phyloP scores from a whole-genome alignment of 2,329 filamentous ascomycete genomes.

The Fusarium tjaetaba region DNA sequence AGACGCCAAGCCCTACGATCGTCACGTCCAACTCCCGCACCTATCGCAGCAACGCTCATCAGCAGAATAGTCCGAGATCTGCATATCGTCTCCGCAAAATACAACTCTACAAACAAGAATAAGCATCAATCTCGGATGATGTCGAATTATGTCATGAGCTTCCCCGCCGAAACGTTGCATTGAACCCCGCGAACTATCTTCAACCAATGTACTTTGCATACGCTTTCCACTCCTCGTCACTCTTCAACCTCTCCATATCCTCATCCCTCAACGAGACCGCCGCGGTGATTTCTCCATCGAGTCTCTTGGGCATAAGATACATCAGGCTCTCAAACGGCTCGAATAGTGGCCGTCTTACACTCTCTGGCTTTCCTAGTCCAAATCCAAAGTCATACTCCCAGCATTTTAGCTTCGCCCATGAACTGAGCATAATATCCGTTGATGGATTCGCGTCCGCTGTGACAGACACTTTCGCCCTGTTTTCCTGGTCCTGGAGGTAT shows the following conservation, averaged over 20 bases:
- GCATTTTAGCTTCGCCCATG: slow-evolving; percentile 60
- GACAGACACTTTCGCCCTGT: slow-evolving; percentile 50
- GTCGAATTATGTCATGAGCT: background rate
- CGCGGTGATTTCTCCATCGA: slow-evolving; percentile 56
- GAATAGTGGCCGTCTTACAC: slow-evolving; percentile 60
- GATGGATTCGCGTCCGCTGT: slow-evolving; percentile 50
- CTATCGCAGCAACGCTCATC: background rate
- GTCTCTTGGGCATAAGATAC: slow-evolving; percentile 59
- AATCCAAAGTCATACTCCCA: slow-evolving; percentile 59
- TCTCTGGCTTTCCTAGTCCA: slow-evolving; percentile 56
- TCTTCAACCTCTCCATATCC: slow-evolving; percentile 57
- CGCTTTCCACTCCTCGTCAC: slow-evolving; percentile 53
- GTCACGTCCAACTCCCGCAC: slow-evolving; percentile 9
- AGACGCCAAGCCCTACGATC: slow-evolving; percentile 20
- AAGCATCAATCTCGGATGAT: background rate
- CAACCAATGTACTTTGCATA: slow-evolving; percentile 33
- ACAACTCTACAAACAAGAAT: background rate
- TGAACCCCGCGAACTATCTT: background rate
- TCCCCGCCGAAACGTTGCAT: slow-evolving; percentile 1
- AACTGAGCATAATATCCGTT: slow-evolving; percentile 62
- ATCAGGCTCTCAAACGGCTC: slow-evolving; percentile 56
- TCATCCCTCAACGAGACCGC: slow-evolving; percentile 58
- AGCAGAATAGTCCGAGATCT: slow-evolving; percentile 6
- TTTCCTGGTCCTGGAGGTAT: slow-evolving; percentile 45
- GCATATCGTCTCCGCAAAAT: background rate